Evolutionary conservation across 2,329 filamentous ascomycete genomes (phyloP).

Genomic region (Botrytis squamosa): DNA sequence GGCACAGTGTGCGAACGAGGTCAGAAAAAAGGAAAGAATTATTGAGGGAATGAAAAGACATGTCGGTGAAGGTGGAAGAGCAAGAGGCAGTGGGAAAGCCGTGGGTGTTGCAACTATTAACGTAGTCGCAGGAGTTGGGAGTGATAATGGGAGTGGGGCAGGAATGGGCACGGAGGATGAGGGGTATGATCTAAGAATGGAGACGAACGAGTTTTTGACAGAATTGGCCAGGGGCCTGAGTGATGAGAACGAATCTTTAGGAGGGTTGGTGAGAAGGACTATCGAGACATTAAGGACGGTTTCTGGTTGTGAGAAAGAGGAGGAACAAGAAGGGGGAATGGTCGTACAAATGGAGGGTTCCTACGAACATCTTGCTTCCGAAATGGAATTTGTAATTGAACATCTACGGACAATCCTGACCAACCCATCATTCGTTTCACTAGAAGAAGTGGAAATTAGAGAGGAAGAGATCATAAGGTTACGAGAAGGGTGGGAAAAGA

Average conservation of each 20-base stretch:
- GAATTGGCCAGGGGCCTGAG: constrained; percentile 78
- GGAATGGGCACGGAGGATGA: constrained; percentile 44
- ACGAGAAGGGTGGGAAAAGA: constrained; percentile 84
- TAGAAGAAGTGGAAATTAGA: constrained; percentile 90
- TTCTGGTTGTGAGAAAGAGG: constrained; percentile 54
- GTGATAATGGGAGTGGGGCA: constrained; percentile 39
- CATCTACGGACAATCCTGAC: constrained; percentile 83
- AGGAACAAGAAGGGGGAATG: constrained; percentile 35
- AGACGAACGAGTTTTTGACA: constrained; percentile 89
- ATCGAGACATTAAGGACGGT: constrained; percentile 69
- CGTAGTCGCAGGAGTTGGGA: constrained; percentile 53
- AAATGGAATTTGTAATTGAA: constrained; percentile 75
- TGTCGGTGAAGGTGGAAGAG: constrained; percentile 67
- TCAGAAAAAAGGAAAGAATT: constrained; percentile 85
- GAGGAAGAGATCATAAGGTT: constrained; percentile 87
- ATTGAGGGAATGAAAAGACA: constrained; percentile 88
- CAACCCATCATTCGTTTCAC: constrained; percentile 92
- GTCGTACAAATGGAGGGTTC: constrained; percentile 38
- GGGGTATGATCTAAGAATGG: constrained; percentile 71
- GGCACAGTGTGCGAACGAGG: constrained; percentile 83
- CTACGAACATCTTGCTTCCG: constrained; percentile 65
- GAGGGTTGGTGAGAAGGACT: constrained; percentile 69
- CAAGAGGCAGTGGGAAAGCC: constrained; percentile 55
- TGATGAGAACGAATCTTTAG: constrained; percentile 85
- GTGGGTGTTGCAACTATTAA: constrained; percentile 56